Evolutionary conservation across 176 grass and related monocot species (phyloP), one percentile per base, ranked within the genome.

Genomic region (Alopecurus myosuroides): DNA sequence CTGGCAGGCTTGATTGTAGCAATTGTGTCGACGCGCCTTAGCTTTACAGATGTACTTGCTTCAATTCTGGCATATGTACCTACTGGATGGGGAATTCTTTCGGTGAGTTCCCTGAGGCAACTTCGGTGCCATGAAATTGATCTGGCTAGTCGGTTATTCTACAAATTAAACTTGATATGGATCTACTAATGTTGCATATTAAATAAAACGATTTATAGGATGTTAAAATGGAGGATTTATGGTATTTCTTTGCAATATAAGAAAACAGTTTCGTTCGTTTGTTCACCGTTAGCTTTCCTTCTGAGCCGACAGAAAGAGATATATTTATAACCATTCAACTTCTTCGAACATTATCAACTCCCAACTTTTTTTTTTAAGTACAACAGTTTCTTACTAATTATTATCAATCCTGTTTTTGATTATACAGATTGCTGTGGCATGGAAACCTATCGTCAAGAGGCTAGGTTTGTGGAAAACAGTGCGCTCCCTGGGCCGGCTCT

Each of bases 31-130:
- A 93, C 95, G 25, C 0, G 3, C 0, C 92, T 93, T 25, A 79
- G 48, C 48, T 68, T 92, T 28, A 0, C 12, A 20, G 92, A 94
- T 71, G 82, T 97, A 48, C 92, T 93, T 63, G 84, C 93, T 79
- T 86, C 77, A 61, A 78, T 95, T 78, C 65, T 95, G 67, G 93
- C 93, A 78, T 95, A 92, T 88, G 88, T 95, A 25, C 93, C 93
- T 23, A 95, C 93, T 60, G 93, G 93, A 45, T 95, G 93, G 90
- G 93, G 88, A 81, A 92, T 95, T 86, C 79, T 95, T 90, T 92
- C 85, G 77, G 93, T 95, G 83, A 95, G 93, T 85, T 79, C 79
- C 37, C 45, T 22, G 3, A 52, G 44, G 12, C 33, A 77, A 35
- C 63, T 57, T 70, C 6, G 22, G 12, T 84, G 10, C 58, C 39